Evolutionary conservation across 2,329 filamentous ascomycete species (phyloP).

Genomic region (Davidsoniella neocaledoniae): DNA sequence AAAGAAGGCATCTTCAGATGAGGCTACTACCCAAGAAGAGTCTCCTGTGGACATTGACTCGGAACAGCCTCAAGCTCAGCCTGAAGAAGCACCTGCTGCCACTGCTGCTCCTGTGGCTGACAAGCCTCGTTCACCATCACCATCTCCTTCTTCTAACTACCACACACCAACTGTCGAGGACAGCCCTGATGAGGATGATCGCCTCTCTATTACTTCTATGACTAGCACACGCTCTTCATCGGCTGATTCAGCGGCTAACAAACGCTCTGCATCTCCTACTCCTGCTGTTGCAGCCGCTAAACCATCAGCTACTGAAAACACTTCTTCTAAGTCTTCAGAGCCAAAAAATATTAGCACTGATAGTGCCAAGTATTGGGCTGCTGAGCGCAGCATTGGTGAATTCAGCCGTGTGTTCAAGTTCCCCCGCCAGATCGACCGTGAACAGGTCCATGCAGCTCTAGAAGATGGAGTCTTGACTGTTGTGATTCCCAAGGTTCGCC

Average conservation of each 20-base stretch:
- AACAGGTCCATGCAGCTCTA: constrained; percentile 42
- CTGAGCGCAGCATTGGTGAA: constrained; percentile 47
- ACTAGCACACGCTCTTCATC: constrained; percentile 15
- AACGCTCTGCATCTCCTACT: constrained; percentile 7
- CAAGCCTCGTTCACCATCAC: not conserved
- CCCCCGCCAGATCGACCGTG: constrained; percentile 44
- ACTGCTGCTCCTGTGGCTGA: constrained; percentile 18
- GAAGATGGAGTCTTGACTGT: constrained; percentile 50
- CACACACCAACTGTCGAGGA: constrained; percentile 46
- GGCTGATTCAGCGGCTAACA: constrained; percentile 12
- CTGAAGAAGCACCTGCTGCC: too few relatives aligned
- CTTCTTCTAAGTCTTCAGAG: too few relatives aligned
- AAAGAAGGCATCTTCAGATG: constrained; percentile 26
- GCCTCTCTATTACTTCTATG: constrained; percentile 15
- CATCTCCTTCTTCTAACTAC: constrained; percentile 22
- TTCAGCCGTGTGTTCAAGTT: constrained; percentile 56
- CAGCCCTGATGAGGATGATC: constrained; percentile 18
- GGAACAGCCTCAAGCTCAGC: not conserved
- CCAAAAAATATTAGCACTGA: too few relatives aligned
- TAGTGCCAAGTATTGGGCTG: constrained; percentile 48
- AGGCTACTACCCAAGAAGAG: not conserved
- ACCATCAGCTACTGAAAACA: not conserved
- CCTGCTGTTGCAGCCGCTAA: not conserved
- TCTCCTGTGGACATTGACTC: not conserved
- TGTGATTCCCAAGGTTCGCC: constrained; percentile 47